Conservation (phyloP, 1,284 basidiomycete species). For the Neolentinus lepideus region DNA sequence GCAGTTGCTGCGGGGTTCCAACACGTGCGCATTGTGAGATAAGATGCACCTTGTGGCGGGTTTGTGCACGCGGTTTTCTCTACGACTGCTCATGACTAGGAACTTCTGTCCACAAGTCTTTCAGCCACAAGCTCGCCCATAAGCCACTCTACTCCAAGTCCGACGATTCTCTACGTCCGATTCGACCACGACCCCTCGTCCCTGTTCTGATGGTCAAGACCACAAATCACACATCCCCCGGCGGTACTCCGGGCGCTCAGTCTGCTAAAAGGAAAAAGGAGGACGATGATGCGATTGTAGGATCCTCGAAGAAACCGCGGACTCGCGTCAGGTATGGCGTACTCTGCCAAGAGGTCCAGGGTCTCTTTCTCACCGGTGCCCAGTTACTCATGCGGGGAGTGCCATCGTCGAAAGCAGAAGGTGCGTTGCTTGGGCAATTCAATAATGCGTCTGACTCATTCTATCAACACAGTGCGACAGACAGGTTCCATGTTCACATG, state of each 20-base stretch:
- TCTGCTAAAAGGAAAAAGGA: constrained; percentile 1
- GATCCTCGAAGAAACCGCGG: constrained; percentile 56
- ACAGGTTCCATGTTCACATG: constrained; percentile 76
- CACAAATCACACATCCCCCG: background rate
- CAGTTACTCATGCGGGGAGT: constrained; percentile 83
- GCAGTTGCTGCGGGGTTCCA: background rate
- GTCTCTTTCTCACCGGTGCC: constrained; percentile 6
- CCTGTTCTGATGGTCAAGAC: background rate
- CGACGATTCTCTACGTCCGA: background rate
- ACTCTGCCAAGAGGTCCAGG: constrained; percentile 8
- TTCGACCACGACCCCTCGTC: background rate
- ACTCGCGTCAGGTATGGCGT: constrained; percentile 62
- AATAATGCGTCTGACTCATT: constrained; percentile 13
- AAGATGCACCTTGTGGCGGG: background rate
- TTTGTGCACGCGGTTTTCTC: background rate
- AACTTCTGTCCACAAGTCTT: background rate
- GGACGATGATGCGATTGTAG: background rate
- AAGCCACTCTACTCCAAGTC: background rate
- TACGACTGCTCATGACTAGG: background rate
- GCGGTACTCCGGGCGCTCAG: background rate
- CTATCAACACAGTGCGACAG: constrained; percentile 56
- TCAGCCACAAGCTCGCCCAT: background rate
- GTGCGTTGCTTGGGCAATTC: constrained; percentile 24
- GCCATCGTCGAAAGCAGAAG: constrained; percentile 80
- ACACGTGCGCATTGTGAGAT: background rate